A percentile compares a stretch with the other conserved stretches of the same genome.
Conservation (phyloP, 2,329 filamentous ascomycete genomes). For the Trichoderma sp. region DNA sequence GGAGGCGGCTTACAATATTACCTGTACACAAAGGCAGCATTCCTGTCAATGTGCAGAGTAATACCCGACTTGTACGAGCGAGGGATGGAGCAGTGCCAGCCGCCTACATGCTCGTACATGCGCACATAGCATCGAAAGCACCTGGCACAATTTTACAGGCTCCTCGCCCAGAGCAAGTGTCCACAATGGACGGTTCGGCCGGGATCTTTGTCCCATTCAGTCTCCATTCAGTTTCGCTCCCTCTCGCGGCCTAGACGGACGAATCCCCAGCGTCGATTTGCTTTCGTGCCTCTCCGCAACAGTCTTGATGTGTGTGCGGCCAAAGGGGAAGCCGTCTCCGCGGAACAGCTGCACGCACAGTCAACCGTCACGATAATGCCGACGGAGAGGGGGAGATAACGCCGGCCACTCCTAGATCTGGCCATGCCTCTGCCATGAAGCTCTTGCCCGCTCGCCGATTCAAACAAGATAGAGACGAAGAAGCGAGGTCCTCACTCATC, state of each 20-base stretch:
- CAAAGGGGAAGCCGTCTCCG: neutral
- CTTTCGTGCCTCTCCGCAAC: neutral
- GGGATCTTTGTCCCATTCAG: neutral
- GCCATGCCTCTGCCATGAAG: neutral
- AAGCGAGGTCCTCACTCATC: neutral
- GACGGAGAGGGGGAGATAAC: neutral
- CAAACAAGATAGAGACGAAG: neutral
- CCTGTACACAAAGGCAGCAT: slow-evolving; percentile 9
- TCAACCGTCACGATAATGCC: neutral
- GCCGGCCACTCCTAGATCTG: neutral
- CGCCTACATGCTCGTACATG: slow-evolving; percentile 14
- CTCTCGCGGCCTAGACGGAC: neutral
- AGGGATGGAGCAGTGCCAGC: slow-evolving; percentile 15
- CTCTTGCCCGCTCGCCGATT: neutral
- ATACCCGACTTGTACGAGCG: slow-evolving; percentile 14
- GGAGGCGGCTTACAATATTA: slow-evolving; percentile 19
- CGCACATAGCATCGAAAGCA: slow-evolving; percentile 4
- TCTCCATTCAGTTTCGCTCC: neutral
- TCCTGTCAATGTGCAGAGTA: slow-evolving; percentile 1
- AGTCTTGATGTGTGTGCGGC: slow-evolving; percentile 2
- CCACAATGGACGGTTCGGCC: slow-evolving; percentile 8
- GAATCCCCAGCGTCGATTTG: neutral
- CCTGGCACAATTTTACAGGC: slow-evolving; percentile 20
- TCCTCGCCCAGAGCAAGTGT: slow-evolving; percentile 14
- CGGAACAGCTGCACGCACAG: neutral